Evolutionary conservation across 352 stramenopile genomes (phyloP).

Genomic region (Globisporangium takayamanum): DNA sequence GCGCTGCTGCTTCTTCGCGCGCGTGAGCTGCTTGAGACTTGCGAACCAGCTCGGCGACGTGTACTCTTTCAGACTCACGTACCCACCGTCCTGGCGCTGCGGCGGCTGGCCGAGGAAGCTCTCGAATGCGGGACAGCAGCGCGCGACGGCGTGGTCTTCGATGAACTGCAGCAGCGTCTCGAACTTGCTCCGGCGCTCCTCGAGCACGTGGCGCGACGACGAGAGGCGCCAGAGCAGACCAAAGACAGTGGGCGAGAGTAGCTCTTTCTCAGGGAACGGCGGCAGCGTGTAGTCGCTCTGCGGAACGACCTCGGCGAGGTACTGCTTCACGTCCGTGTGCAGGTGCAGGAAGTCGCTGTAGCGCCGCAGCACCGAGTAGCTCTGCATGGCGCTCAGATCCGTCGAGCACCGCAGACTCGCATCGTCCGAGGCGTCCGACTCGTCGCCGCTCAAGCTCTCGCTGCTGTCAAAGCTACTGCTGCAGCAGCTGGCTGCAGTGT

Average conservation of each 20-base stretch:
- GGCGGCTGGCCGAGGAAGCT: conserved; percentile 56
- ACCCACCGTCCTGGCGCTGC: conserved; percentile 48
- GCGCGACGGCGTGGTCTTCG: conserved; percentile 38
- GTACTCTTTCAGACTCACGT: conserved; percentile 74
- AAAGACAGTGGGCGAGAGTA: no score
- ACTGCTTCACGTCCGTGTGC: no score
- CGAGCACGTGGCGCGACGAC: conserved; percentile 34
- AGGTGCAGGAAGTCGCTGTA: no score
- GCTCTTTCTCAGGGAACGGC: no score
- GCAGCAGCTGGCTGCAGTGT: conserved; percentile 6
- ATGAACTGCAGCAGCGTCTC: conserved; percentile 52
- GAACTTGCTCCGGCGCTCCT: conserved; percentile 48
- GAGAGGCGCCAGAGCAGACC: conserved; percentile 44
- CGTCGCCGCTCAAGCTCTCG: no score
- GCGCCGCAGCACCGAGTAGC: no score
- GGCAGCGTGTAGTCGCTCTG: no score
- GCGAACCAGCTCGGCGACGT: conserved; percentile 57
- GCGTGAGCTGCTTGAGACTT: conserved; percentile 42
- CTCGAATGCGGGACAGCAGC: conserved; percentile 26
- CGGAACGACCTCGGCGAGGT: no score
- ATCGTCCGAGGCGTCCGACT: no score
- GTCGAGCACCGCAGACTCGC: no score
- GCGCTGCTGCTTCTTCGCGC: conserved; percentile 27
- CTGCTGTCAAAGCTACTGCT: conserved; percentile 4
- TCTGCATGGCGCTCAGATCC: no score